Conservation (phyloP, 73 alveolate genomes). For the Paramecium caudatum region DNA sequence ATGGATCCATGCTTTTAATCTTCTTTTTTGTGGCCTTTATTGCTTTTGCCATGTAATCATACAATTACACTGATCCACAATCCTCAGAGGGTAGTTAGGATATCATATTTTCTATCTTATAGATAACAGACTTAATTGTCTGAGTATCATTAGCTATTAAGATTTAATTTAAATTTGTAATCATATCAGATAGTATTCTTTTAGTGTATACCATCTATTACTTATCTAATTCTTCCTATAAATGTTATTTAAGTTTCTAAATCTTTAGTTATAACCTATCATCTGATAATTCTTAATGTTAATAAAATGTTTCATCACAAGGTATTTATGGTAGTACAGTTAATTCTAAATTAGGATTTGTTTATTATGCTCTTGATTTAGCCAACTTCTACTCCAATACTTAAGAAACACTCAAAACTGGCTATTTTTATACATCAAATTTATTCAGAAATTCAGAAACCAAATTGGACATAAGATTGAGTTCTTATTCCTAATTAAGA, state of each 20-base stretch:
- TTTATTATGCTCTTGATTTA: background rate
- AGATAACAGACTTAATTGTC: slow-evolving; percentile 30
- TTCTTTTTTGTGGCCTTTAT: slow-evolving; percentile 40
- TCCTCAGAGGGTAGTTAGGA: slow-evolving; percentile 33
- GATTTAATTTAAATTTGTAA: slow-evolving; percentile 28
- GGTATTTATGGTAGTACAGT: slow-evolving; percentile 57
- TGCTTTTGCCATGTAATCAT: slow-evolving; percentile 65
- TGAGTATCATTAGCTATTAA: slow-evolving; percentile 43
- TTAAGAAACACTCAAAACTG: slow-evolving; percentile 4
- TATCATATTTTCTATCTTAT: slow-evolving; percentile 38
- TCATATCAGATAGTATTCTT: slow-evolving; percentile 56
- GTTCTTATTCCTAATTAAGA: slow-evolving; percentile 13
- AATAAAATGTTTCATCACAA: slow-evolving; percentile 57
- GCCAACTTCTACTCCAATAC: slow-evolving; percentile 20
- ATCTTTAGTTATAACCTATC: slow-evolving; percentile 32
- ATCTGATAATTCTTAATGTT: background rate
- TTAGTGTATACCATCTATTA: slow-evolving; percentile 17
- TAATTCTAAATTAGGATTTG: background rate
- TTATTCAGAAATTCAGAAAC: slow-evolving; percentile 36
- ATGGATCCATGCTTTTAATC: slow-evolving; percentile 12
- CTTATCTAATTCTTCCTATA: slow-evolving; percentile 1
- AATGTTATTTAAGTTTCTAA: background rate
- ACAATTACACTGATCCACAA: slow-evolving; percentile 37
- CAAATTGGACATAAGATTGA: slow-evolving; percentile 34
- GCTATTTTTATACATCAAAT: slow-evolving; percentile 19